These are phyloP conservation scores for Skeletonema grethae DNA, from an alignment of 108 stramenopile species.

Conservation along the genomic window DNA sequence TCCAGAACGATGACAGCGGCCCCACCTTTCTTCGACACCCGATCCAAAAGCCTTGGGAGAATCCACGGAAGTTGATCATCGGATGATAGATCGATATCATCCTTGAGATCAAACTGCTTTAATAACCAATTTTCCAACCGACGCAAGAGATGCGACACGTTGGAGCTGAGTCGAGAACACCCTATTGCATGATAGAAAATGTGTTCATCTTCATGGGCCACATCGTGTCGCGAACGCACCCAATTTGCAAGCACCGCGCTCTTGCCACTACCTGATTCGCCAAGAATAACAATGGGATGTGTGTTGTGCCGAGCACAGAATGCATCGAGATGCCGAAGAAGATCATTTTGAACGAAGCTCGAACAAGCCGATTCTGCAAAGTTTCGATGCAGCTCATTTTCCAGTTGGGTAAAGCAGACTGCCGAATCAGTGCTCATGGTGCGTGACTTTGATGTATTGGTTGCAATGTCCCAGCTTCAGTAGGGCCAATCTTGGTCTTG, in stretches of 20 bases:
- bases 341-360: conserved; percentile 7
- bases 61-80: conserved; percentile 65
- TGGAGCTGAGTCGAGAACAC: conserved; percentile 44
- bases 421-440: neutral
- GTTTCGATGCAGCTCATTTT: conserved; percentile 40
- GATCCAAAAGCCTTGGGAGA: conserved; percentile 65
- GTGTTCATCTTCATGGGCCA: neutral
- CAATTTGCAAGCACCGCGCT: conserved; percentile 61
- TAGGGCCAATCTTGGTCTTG: no score
- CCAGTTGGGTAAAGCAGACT: conserved; percentile 39
- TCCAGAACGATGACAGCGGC: conserved; percentile 65
- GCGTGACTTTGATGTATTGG: no score
- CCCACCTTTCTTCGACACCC: conserved; percentile 59
- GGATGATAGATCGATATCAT: conserved; percentile 38
- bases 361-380: conserved; percentile 8
- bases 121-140: conserved; percentile 46
- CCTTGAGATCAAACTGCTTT: conserved; percentile 48
- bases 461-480: no score
- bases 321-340: neutral
- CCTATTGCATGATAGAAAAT: conserved; percentile 63
- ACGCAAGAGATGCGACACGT: conserved; percentile 34
- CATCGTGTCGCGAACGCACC: conserved; percentile 14
- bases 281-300: conserved; percentile 37
- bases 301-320: neutral
- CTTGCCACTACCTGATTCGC: conserved; percentile 56